Evolutionary conservation across 345 rosid species (phyloP), one percentile per base, ranked within the genome.

Genomic region (Sisymbrium altissimum): DNA sequence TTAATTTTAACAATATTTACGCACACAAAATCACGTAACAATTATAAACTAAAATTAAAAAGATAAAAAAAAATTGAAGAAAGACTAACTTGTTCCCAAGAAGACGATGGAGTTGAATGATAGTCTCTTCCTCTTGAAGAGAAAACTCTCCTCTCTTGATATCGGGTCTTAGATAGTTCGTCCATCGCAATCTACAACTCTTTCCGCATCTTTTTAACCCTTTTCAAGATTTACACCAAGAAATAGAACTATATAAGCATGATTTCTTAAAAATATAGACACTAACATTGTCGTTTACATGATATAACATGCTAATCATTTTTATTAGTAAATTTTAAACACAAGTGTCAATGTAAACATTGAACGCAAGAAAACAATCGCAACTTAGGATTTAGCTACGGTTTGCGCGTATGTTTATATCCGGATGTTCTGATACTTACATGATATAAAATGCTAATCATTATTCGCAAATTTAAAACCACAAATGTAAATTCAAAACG

Each of bases 111-210:
- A 75, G 76, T 30, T 73, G 81, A 73, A 78, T 78, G 60, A 78
- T 78, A 14, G 74, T 78, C 13, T 78, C 78, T 60, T 78, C 81
- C 43, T 73, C 81, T 67, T 78, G 74, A 61, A 54, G 61, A 45
- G 81, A 72, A 48, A 78, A 78, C 54, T 78, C 74, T 50, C 81
- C 81, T 45, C 81, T 72, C 52, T 78, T 78, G 25, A 78, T 78
- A 40, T 78, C 81, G 3, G 81, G 81, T 55, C 81, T 68, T 44
- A 78, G 61, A 54, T 78, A 78, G 40, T 78, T 78, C n/a, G 78
- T 78, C 81, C 81, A 78, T 62, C 81, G 73, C 17, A 78, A 62
- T 61, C 81, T 36, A 66, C 81, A 78, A 73, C 81, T 78, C 45
- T 78, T 78, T 40, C 81, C 81, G 18, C 81, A 78, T 61, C 81